A percentile compares a stretch with the other conserved stretches of the same genome.
Conservation (phyloP, 2,329 filamentous ascomycete species). For the Akanthomyces dipterigenus region DNA sequence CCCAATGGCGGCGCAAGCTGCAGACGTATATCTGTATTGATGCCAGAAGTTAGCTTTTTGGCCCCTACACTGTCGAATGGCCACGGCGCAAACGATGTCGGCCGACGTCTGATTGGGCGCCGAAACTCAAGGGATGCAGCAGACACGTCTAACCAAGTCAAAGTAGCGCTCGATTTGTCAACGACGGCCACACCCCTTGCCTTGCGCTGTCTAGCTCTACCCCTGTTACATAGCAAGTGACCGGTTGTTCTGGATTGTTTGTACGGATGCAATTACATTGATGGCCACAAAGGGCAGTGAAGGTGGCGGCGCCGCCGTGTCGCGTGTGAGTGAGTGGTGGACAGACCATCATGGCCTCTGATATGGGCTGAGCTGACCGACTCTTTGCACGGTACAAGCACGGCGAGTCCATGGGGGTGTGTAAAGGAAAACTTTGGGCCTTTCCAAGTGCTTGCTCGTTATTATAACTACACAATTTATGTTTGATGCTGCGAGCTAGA, state of each 20-base stretch:
- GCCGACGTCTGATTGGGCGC: neutral
- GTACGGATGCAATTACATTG: neutral
- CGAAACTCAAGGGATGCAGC: constrained; percentile 1
- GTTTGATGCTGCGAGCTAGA: constrained; percentile 5
- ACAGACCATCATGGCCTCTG: neutral
- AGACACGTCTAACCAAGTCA: constrained; percentile 5
- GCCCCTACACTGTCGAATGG: neutral
- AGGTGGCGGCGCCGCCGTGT: neutral
- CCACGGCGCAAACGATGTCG: neutral
- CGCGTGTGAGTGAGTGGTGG: neutral
- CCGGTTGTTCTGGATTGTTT: neutral
- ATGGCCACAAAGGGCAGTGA: neutral
- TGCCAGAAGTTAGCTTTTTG: constrained; percentile 10
- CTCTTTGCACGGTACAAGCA: constrained; percentile 1
- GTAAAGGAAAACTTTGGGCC: neutral
- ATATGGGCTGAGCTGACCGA: constrained; percentile 6
- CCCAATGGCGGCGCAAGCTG: constrained; percentile 13
- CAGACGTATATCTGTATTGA: constrained; percentile 15
- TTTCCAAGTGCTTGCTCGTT: neutral
- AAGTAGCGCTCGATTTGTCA: neutral
- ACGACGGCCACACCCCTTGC: neutral
- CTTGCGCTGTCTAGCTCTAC: neutral
- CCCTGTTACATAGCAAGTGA: neutral
- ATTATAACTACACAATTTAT: neutral
- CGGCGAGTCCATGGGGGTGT: neutral